Conservation (phyloP, 257 asterid genomes). For the Cruciata laevipes region DNA sequence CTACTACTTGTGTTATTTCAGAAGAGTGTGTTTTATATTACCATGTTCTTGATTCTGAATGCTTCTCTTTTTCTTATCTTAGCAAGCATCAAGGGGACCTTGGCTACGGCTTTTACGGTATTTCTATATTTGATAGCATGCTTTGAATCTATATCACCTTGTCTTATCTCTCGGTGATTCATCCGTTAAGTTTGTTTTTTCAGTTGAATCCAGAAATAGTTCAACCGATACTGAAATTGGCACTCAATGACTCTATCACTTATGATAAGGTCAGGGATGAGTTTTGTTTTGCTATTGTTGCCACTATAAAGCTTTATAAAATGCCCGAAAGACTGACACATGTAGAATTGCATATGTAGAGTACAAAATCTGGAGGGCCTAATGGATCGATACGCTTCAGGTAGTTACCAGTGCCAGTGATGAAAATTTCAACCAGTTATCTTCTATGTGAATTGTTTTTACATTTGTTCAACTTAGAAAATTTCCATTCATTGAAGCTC, state of each 20-base stretch:
- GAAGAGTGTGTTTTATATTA: neutral
- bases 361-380: slow-evolving; percentile 92
- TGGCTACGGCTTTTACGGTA: slow-evolving; percentile 56
- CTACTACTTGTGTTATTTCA: no score
- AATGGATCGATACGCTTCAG: slow-evolving; percentile 94
- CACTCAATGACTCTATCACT: slow-evolving; percentile 82
- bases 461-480: slow-evolving; percentile 15
- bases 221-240: slow-evolving; percentile 67
- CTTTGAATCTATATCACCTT: neutral
- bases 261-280: slow-evolving; percentile 77
- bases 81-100: slow-evolving; percentile 63
- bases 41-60: neutral
- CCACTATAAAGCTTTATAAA: slow-evolving; percentile 9
- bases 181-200: slow-evolving; percentile 13
- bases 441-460: slow-evolving; percentile 11
- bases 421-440: neutral
- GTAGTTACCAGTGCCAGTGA: slow-evolving; percentile 21
- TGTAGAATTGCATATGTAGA: slow-evolving; percentile 47
- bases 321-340: slow-evolving; percentile 23
- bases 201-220: slow-evolving; percentile 68
- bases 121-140: neutral
- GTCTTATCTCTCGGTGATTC: neutral
- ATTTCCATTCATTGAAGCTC: slow-evolving; percentile 70
- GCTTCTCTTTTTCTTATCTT: slow-evolving; percentile 15
- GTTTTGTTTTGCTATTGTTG: slow-evolving; percentile 12